phyloP scores from a whole-genome alignment of 2,329 filamentous ascomycete species.

The Metarhizium album region DNA sequence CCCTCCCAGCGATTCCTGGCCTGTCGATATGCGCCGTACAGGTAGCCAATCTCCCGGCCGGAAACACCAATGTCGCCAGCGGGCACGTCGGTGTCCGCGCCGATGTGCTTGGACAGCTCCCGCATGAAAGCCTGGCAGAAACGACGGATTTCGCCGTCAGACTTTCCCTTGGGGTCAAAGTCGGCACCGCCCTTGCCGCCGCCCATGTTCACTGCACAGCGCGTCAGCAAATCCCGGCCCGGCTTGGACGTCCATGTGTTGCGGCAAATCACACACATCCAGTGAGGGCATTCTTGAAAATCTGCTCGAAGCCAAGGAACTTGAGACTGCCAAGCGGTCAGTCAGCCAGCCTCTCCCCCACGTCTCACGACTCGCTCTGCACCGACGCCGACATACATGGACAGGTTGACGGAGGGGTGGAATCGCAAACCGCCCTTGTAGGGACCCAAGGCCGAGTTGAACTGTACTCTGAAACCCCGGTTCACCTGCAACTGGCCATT shows the following conservation, averaged over 20 bases:
- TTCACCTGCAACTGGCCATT: conserved; percentile 82
- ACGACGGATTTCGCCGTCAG: conserved; percentile 90
- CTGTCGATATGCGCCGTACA: conserved; percentile 90
- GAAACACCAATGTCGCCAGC: conserved; percentile 95
- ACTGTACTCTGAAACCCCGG: conserved; percentile 92
- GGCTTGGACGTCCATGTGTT: neutral
- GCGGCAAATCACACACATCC: conserved; percentile 52
- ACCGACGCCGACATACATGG: conserved; percentile 33
- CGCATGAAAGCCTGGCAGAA: conserved; percentile 97
- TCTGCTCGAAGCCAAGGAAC: conserved; percentile 98
- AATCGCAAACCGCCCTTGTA: conserved; percentile 97
- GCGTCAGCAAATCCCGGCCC: conserved; percentile 8
- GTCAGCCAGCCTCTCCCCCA: neutral
- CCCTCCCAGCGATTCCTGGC: conserved; percentile 89
- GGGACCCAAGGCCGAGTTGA: conserved; percentile 93
- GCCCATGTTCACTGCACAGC: conserved; percentile 54
- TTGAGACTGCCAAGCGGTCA: conserved; percentile 51
- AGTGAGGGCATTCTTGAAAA: conserved; percentile 98
- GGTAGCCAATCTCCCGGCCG: conserved; percentile 82
- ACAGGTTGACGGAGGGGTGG: conserved; percentile 78
- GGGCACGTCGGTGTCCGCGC: conserved; percentile 89
- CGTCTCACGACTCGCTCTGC: neutral
- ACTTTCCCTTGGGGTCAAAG: conserved; percentile 98
- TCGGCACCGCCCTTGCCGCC: conserved; percentile 96
- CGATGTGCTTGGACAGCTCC: conserved; percentile 91